Conservation (phyloP, 345 rosid genomes). For the Hirschfeldia incana region DNA sequence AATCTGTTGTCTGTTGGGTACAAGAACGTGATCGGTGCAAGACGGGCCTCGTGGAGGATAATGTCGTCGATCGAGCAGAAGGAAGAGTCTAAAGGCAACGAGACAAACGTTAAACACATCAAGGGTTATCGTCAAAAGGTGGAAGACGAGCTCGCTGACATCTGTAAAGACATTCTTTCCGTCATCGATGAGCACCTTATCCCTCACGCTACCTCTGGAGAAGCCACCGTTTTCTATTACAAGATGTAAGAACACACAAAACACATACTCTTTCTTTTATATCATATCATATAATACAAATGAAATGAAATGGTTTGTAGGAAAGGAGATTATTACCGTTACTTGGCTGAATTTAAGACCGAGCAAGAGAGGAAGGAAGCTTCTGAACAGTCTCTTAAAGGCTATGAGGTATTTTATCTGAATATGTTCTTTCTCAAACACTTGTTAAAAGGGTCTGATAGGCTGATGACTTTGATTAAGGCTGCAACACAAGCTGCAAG, state of each 20-base stretch:
- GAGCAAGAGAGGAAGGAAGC: conserved; percentile 93
- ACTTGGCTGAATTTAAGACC: conserved; percentile 92
- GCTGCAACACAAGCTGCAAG: conserved; percentile 90
- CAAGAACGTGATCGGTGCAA: conserved; percentile 85
- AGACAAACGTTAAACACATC: conserved; percentile 78
- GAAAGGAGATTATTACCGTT: conserved; percentile 96
- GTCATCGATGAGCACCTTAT: conserved; percentile 87
- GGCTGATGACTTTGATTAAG: conserved; percentile 37
- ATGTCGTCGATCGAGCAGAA: conserved; percentile 98
- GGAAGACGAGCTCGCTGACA: conserved; percentile 86
- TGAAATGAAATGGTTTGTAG: conserved; percentile 31
- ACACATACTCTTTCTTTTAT: too few species aligned
- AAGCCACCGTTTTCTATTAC: conserved; percentile 96
- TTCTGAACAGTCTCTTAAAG: conserved; percentile 85
- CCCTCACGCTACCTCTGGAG: conserved; percentile 81
- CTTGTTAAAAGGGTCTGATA: not conserved
- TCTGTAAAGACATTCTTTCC: conserved; percentile 78
- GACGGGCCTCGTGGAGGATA: conserved; percentile 96
- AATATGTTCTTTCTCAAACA: too few species aligned
- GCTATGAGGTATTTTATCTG: conserved; percentile 69
- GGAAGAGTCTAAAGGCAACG: conserved; percentile 92
- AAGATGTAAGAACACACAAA: conserved; percentile 58
- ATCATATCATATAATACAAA: too few species aligned
- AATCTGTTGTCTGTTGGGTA: conserved; percentile 94
- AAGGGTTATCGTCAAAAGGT: conserved; percentile 85